Conservation (phyloP, 768 basidiomycete species). For the Mycena maculata region DNA sequence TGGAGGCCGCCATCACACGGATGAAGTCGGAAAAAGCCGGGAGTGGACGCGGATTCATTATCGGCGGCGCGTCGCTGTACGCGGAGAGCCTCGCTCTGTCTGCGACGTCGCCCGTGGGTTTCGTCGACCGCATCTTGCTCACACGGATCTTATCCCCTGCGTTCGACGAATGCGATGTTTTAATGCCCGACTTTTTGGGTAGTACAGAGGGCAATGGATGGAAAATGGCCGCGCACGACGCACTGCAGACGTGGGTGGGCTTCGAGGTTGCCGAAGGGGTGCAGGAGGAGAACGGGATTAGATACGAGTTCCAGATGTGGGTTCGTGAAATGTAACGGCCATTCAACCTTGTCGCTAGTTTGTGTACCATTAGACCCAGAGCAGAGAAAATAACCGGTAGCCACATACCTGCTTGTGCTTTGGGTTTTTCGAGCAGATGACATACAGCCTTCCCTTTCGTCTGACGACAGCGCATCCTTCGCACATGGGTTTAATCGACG, state of each 20-base stretch:
- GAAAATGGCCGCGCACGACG: constrained; percentile 68
- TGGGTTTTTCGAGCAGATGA: constrained; percentile 93
- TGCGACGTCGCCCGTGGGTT: constrained; percentile 45
- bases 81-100: constrained; percentile 66
- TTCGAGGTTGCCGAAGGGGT: constrained; percentile 81
- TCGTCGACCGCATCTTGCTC: constrained; percentile 86
- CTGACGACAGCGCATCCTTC: constrained; percentile 91
- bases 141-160: constrained; percentile 83
- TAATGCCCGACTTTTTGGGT: constrained; percentile 80
- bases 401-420: constrained; percentile 93
- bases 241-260: constrained; percentile 81
- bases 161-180: constrained; percentile 88
- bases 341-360: constrained; percentile 74
- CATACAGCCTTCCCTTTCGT: constrained; percentile 91
- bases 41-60: constrained; percentile 79
- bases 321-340: constrained; percentile 51
- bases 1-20: constrained; percentile 55
- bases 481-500: constrained; percentile 94
- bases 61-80: constrained; percentile 93
- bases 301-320: constrained; percentile 99
- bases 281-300: constrained; percentile 84
- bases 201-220: constrained; percentile 53
- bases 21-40: constrained; percentile 23
- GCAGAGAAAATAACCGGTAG: constrained; percentile 1
- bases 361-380: constrained; percentile 28